Base-by-base conservation (phyloP, 257 asterid genomes). In the Nicotiana attenuata region DNA sequence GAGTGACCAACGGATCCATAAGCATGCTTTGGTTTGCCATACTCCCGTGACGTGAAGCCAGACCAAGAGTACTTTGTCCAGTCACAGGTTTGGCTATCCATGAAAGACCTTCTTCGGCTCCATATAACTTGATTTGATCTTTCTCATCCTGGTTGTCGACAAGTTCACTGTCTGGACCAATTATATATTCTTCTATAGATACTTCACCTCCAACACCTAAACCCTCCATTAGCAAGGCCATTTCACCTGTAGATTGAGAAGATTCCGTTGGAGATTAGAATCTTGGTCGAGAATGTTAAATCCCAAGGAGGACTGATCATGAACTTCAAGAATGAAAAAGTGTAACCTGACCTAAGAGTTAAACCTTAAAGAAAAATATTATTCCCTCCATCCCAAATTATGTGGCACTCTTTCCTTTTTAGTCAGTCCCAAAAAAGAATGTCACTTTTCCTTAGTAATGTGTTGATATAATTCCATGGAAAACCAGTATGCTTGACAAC, bases 51-150 rank as follows among this genome's bases (percentile, higher is more conserved):
- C 96, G 98, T 28, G 99, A 93, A 47, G 71, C 87, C 83, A 89
- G 80, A 33, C 92, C 94, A 5, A 96, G 92, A 38, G 91, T 88
- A 75, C 97, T 92, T 82, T 87, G 98, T 6, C 97, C 97, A 15
- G 83, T 85, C 3, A 91, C 96, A 3, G 99, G 98, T 80, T 92
- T 93, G 55, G 99, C 99, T n/a, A 94, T 82, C 97, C 97, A 96
- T 26, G 98, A 96, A 77, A 88, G 97, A 68, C 98, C 99, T 83
- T 90, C 99, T 84, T 93, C 98, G 19, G 99, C 97, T 3, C 99
- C 99, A 29, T 94, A 93, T 64, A 96, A 83, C 85, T 90, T 94
- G 86, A 96, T 91, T 16, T 83, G 90, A 35, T 90, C 94, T 80
- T 88, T 88, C 78, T 91, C 92, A 29, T 68, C 97, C 22, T 88